Conservation (phyloP, 441 rosid species). For the Geranium incanum region DNA sequence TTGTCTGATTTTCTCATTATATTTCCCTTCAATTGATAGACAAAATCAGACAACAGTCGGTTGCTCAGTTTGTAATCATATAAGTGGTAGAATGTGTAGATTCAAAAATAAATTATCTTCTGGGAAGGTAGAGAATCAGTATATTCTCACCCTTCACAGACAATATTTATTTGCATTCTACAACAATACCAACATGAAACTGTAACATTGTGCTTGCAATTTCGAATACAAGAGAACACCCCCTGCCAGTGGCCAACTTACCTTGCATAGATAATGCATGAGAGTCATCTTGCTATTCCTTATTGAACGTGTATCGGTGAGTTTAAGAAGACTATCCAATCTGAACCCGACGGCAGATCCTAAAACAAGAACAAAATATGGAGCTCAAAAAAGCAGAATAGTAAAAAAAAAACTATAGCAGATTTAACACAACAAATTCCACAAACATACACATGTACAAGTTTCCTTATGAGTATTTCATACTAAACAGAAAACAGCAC, state of each 20-base stretch:
- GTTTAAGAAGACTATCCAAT: conserved; percentile 91
- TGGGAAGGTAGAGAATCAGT: neutral
- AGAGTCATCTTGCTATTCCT: conserved; percentile 87
- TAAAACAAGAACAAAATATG: conserved; percentile 22
- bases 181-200: neutral
- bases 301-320: conserved; percentile 73
- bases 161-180: neutral
- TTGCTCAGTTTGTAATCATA: neutral
- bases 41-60: neutral
- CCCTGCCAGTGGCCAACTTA: conserved; percentile 16
- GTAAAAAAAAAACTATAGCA: neutral
- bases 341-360: conserved; percentile 97
- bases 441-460: neutral
- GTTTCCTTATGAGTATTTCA: neutral
- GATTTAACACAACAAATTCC: conserved; percentile 4
- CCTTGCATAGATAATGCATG: conserved; percentile 99
- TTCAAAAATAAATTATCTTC: neutral
- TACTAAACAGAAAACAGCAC: neutral
- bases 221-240: too few species aligned
- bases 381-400: neutral
- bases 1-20: neutral
- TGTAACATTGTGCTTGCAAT: neutral
- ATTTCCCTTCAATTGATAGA: neutral
- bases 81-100: neutral
- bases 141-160: neutral